phyloP scores from a whole-genome alignment of 257 asterid genomes.

The Haberlea rhodopensis region DNA sequence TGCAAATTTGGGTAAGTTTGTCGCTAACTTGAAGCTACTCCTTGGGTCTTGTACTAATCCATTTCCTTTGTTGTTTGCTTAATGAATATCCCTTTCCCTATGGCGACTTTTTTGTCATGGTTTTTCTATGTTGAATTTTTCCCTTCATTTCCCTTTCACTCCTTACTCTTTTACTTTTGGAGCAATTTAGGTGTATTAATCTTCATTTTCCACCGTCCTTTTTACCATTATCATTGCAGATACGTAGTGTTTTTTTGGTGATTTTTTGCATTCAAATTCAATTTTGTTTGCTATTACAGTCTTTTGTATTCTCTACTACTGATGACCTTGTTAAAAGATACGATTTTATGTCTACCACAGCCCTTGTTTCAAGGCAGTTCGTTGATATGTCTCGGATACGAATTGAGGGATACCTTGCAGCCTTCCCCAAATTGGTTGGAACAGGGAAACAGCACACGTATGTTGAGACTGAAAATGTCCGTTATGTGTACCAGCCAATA shows the following conservation, averaged over 20 bases:
- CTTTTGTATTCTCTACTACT: conserved; percentile 1
- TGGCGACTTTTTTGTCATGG: neutral
- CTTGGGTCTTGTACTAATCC: neutral
- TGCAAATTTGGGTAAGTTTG: neutral
- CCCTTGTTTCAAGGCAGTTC: conserved; percentile 94
- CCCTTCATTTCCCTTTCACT: no score
- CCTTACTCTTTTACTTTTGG: no score
- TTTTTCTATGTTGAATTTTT: neutral
- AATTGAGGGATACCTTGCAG: conserved; percentile 96
- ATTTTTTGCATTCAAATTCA: neutral
- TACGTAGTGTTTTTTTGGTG: neutral
- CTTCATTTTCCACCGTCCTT: neutral
- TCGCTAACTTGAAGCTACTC: neutral
- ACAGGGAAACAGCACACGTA: conserved; percentile 89
- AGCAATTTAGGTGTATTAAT: neutral
- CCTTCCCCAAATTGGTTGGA: conserved; percentile 91
- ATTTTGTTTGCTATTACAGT: neutral
- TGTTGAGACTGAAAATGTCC: conserved; percentile 90
- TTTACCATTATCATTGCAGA: neutral
- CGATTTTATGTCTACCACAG: conserved; percentile 44
- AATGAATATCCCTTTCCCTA: neutral
- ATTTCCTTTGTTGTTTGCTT: neutral
- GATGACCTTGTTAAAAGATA: conserved; percentile 27
- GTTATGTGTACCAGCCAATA: conserved; percentile 90
- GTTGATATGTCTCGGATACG: conserved; percentile 95